Percentiles rank a stretch among this genome's conserved stretches.
Conservation (phyloP, 108 stramenopile genomes). For the Halocafeteria seosinensis region DNA sequence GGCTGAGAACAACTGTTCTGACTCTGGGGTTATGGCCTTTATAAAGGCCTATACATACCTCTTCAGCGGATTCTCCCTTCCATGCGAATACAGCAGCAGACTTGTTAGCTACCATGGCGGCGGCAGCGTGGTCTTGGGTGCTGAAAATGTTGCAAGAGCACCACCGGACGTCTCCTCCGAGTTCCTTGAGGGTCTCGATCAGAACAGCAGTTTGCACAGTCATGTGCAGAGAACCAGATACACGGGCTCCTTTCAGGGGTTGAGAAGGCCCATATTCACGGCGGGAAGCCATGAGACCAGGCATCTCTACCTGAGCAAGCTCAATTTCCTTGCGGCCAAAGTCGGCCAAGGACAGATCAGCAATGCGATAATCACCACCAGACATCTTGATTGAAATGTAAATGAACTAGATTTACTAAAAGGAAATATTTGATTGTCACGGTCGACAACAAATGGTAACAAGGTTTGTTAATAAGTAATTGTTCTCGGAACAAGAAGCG, state of each 20-base stretch:
- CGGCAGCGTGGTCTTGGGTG: constrained; percentile 99
- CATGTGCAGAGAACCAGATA: constrained; percentile 98
- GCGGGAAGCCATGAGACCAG: constrained; percentile 95
- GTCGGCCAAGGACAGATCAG: constrained; percentile 97
- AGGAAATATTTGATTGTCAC: too few species aligned
- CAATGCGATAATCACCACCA: constrained; percentile 33
- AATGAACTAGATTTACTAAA: too few species aligned
- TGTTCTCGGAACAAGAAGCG: too few species aligned
- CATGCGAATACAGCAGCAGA: constrained; percentile 95
- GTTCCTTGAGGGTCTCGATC: constrained; percentile 87
- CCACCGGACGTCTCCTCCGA: constrained; percentile 95
- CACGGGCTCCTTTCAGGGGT: constrained; percentile 69
- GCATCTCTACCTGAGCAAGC: constrained; percentile 90
- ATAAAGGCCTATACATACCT: constrained; percentile 99
- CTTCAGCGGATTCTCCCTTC: constrained; percentile 98
- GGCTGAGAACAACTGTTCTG: neutral
- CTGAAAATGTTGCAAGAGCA: constrained; percentile 99
- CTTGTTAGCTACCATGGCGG: constrained; percentile 92
- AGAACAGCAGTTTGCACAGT: constrained; percentile 99
- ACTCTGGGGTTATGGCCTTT: too few species aligned
- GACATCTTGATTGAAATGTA: too few species aligned
- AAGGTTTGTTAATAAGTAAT: too few species aligned
- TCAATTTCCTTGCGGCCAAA: constrained; percentile 99
- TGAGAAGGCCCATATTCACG: constrained; percentile 58
- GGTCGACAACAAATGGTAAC: too few species aligned